Percentiles rank a stretch among this genome's conserved stretches.
Conservation (phyloP, 164 flowering plant species). For the Umbilicus rupestris region DNA sequence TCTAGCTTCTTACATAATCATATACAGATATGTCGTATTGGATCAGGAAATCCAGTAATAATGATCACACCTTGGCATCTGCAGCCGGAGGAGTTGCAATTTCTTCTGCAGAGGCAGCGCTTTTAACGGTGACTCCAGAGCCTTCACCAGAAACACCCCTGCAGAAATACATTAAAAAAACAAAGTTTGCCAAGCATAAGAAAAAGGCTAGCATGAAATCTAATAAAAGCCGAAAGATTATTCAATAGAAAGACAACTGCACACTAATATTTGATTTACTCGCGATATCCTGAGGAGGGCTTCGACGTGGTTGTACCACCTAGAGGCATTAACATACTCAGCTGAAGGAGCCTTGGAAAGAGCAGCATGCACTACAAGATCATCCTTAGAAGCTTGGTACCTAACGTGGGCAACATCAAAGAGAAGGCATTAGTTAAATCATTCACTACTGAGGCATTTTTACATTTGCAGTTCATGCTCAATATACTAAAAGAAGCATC, state of each 20-base stretch:
- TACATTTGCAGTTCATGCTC: neutral
- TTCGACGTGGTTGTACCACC: constrained; percentile 83
- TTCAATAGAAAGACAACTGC: too few relatives aligned
- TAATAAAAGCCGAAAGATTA: too few relatives aligned
- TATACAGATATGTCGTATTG: neutral
- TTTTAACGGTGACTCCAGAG: constrained; percentile 56
- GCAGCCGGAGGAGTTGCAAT: constrained; percentile 60
- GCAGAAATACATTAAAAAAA: neutral
- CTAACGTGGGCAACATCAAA: constrained; percentile 20
- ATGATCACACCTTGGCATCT: constrained; percentile 47
- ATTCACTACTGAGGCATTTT: neutral
- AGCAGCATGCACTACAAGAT: constrained; percentile 56
- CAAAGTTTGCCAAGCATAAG: neutral
- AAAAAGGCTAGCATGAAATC: neutral
- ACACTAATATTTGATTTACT: constrained; percentile 16
- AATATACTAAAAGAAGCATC: neutral
- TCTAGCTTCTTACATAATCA: neutral
- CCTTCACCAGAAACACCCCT: constrained; percentile 91
- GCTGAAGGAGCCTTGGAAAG: constrained; percentile 45
- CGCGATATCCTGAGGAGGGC: constrained; percentile 80
- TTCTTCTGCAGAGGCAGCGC: constrained; percentile 47
- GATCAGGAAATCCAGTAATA: too few relatives aligned
- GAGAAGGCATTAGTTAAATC: neutral
- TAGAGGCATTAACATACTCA: constrained; percentile 50
- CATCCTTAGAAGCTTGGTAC: constrained; percentile 91